Base-by-base conservation (phyloP, 805 yeast species). In the Myxozyma lipomycoides region DNA sequence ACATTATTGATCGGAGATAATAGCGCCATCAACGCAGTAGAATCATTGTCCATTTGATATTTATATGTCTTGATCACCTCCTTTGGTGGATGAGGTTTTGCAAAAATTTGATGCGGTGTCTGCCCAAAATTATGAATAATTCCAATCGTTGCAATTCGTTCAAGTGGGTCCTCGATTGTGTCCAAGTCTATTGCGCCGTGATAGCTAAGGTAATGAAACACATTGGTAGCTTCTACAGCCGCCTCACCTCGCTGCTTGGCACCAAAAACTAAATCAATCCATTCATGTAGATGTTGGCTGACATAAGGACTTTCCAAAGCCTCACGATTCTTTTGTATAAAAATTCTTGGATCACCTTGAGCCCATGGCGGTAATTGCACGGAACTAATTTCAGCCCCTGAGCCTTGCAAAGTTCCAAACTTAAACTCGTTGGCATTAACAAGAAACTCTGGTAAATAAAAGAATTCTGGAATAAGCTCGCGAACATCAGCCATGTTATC, bases 41-140 rank as follows among this genome's bases (percentile, higher is more conserved):
- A 48, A 10, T 51, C 51, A 23, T 38, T 48, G 26, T 52, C 54
- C 2, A 53, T 51, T 28, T 50, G 55, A 40, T 50, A 53, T 37
- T 43, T 43, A 9, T 36, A 43, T 23, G 30, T 53, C 25, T 53
- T 46, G 3, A 50, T n/a, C 0, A 68, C 66, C 2, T 71, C 78
- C 48, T 75, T 72, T 23, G 62, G 56, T 0, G 84, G 83, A 65
- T 88, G 96, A 0, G 89, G 83, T 45, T 75, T 76, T 17, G 69
- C 71, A 60, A 89, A 86, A 9, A 89, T 69, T 59, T 84, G 86
- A 43, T 77, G 63, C 1, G 96, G 96, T 0, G 95, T 88, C 64
- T 88, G 96, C 0, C 96, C 96, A 73, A 88, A 88, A 66, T 88
- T 88, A 64, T 89, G 93, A 45, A 88, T 88, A 60, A 85, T 84